These are phyloP conservation scores for Yarrowia bubula DNA, from an alignment of 805 yeast genomes.

Conservation along the genomic window DNA sequence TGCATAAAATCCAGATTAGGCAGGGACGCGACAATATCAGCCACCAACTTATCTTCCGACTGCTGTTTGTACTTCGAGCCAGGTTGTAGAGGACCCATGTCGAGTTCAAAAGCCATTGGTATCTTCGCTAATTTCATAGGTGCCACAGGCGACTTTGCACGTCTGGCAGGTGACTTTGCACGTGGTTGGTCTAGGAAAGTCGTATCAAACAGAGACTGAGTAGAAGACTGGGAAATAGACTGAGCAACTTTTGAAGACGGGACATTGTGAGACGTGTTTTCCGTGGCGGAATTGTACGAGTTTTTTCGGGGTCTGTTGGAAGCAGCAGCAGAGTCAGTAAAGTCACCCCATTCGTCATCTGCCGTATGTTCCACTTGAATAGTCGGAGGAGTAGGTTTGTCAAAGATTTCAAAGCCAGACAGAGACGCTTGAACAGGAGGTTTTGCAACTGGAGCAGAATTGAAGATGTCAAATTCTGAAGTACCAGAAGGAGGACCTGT, in stretches of 20 bases:
- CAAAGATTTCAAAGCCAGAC: constrained; percentile 3
- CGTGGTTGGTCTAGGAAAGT: constrained; percentile 11
- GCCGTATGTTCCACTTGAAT: background rate
- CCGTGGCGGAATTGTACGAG: constrained; percentile 8
- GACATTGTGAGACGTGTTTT: background rate
- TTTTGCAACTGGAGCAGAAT: background rate
- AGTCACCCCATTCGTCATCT: constrained; percentile 19
- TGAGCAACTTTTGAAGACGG: background rate
- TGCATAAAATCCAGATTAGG: constrained; percentile 8
- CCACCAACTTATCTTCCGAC: constrained; percentile 6
- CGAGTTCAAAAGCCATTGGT: background rate
- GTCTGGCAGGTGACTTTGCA: background rate
- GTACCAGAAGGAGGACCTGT: no score
- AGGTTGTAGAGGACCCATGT: constrained; percentile 16
- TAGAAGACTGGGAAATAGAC: constrained; percentile 8
- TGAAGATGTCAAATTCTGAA: background rate
- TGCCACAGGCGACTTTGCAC: background rate
- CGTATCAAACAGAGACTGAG: constrained; percentile 7
- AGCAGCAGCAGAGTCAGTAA: constrained; percentile 1
- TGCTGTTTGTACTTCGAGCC: constrained; percentile 17
- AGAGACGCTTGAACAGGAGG: background rate
- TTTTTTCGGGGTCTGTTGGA: background rate
- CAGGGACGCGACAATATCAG: constrained; percentile 1
- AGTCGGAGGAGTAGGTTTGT: background rate
- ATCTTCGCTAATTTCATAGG: constrained; percentile 12